phyloP scores from a whole-genome alignment of 1,139 yeast genomes.

The Debaryomyces udenii region DNA sequence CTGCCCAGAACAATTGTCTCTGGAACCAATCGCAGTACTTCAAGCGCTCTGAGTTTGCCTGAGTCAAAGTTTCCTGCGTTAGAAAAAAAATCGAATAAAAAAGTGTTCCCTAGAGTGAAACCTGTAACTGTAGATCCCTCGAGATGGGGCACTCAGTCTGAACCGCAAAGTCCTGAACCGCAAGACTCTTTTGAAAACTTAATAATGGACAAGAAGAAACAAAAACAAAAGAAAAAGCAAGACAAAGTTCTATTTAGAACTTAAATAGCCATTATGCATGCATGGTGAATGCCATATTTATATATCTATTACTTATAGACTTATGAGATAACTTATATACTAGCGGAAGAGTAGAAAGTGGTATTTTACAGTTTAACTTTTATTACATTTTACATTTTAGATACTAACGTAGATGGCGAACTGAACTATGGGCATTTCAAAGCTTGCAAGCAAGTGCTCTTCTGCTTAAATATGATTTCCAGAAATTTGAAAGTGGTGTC shows the following conservation, averaged over 20 bases:
- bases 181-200: constrained; percentile 22
- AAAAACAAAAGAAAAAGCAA: constrained; percentile 34
- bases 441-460: no score
- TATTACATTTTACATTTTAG: no score
- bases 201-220: constrained; percentile 30
- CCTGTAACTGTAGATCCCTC: constrained; percentile 31
- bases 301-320: background rate
- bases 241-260: constrained; percentile 18
- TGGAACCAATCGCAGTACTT: constrained; percentile 7
- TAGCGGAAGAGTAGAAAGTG: no score
- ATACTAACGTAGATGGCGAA: no score
- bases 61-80: constrained; percentile 43
- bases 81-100: constrained; percentile 38
- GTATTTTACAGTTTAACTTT: background rate
- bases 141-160: constrained; percentile 27
- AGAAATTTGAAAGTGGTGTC: constrained; percentile 2
- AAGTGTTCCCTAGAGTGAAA: constrained; percentile 44
- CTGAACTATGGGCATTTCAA: no score
- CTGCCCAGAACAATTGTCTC: constrained; percentile 9
- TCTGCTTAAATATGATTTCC: background rate
- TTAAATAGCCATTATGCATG: background rate
- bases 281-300: background rate
- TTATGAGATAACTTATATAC: no score
- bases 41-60: constrained; percentile 10
- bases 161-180: constrained; percentile 10